Percentiles rank a stretch among this genome's conserved stretches.
These are phyloP conservation scores for Ceratocystis papillata DNA, from an alignment of 2,329 filamentous ascomycete genomes.

Conservation along the genomic window DNA sequence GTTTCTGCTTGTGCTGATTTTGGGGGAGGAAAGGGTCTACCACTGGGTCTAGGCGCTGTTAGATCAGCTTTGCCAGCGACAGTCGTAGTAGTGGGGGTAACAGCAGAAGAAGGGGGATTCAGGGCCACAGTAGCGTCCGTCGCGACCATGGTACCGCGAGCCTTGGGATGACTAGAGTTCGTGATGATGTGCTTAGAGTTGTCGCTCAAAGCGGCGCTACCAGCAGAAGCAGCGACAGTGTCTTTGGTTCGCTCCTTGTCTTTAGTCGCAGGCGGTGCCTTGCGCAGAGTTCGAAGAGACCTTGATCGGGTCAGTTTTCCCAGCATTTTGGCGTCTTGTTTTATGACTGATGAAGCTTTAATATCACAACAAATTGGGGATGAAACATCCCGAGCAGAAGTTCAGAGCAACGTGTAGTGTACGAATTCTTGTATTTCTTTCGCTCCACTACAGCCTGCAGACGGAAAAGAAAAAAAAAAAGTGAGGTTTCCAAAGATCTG, in stretches of 20 bases:
- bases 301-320: conserved; percentile 22
- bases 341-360: neutral
- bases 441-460: conserved; percentile 1
- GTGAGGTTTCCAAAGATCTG: neutral
- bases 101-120: neutral
- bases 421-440: neutral
- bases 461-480: neutral
- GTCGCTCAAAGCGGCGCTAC: neutral
- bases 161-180: neutral
- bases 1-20: conserved; percentile 17
- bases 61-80: neutral
- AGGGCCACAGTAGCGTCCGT: neutral
- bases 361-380: conserved; percentile 9
- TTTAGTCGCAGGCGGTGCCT: conserved; percentile 5
- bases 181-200: conserved; percentile 2
- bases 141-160: neutral
- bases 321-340: conserved; percentile 15
- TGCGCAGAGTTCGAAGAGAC: conserved; percentile 22
- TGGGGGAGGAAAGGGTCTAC: neutral
- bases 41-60: neutral
- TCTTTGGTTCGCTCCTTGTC: conserved; percentile 4
- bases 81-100: neutral
- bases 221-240: no score
- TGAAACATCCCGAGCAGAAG: neutral
- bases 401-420: neutral